Percentiles rank a stretch among this genome's conserved stretches.
These are phyloP conservation scores for Cladosporium sp. DNA, from an alignment of 2,329 filamentous ascomycete species.

Conservation along the genomic window DNA sequence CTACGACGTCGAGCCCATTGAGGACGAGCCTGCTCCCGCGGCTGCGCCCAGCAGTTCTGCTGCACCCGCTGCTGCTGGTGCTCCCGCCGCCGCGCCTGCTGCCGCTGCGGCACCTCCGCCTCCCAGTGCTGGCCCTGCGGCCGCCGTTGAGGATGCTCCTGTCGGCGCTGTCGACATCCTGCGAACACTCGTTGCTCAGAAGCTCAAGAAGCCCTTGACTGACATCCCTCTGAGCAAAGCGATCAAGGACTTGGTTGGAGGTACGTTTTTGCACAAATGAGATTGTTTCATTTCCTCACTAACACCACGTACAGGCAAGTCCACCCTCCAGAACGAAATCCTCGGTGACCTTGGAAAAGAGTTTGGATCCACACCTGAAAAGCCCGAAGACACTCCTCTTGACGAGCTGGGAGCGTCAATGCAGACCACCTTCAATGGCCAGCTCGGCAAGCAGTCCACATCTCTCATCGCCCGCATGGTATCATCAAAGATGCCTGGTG, in stretches of 20 bases:
- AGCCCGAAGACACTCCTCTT: conserved; percentile 93
- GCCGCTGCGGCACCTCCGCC: conserved; percentile 54
- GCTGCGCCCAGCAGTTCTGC: conserved; percentile 42
- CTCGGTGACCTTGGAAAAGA: conserved; percentile 96
- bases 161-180: conserved; percentile 87
- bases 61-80: conserved; percentile 39
- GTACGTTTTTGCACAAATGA: conserved; percentile 49
- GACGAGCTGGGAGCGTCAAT: conserved; percentile 93
- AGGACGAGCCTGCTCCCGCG: conserved; percentile 67
- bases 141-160: conserved; percentile 76
- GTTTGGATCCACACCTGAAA: conserved; percentile 95
- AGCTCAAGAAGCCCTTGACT: conserved; percentile 86
- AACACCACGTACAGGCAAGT: conserved; percentile 63
- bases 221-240: conserved; percentile 93
- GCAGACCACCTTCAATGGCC: conserved; percentile 98
- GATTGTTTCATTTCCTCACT: conserved; percentile 2
- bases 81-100: conserved; percentile 49
- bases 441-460: conserved; percentile 92
- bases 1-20: conserved; percentile 92
- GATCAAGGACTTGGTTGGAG: conserved; percentile 96
- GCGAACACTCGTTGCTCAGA: conserved; percentile 84
- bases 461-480: conserved; percentile 91
- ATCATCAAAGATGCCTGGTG: conserved; percentile 98
- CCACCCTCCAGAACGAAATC: conserved; percentile 97
- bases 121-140: conserved; percentile 74